Evolutionary conservation across 352 stramenopile species (phyloP).

Genomic region (Hyphochytrium catenoides): DNA sequence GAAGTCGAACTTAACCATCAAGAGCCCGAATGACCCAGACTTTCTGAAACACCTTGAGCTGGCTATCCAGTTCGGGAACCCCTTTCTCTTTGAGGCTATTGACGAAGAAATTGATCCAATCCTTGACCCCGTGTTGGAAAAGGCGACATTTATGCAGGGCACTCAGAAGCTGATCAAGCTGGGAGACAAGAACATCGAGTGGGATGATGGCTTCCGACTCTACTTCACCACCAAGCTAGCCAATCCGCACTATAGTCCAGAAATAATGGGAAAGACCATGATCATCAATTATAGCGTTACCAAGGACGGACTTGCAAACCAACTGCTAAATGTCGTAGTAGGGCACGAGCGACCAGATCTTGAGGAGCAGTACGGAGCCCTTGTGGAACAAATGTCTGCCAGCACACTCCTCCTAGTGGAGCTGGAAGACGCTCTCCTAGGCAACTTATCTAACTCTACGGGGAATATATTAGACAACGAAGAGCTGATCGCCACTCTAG

Average conservation of each 20-base stretch:
- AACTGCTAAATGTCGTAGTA: slow-evolving; percentile 80
- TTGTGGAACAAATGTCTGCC: slow-evolving; percentile 76
- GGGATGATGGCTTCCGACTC: slow-evolving; percentile 72
- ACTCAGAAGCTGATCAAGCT: slow-evolving; percentile 70
- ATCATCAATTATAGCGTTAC: slow-evolving; percentile 90
- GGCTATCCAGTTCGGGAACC: slow-evolving; percentile 81
- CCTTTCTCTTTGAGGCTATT: slow-evolving; percentile 82
- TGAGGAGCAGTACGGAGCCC: slow-evolving; percentile 70
- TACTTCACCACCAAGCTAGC: slow-evolving; percentile 84
- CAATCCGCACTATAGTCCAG: slow-evolving; percentile 78
- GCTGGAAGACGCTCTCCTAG: slow-evolving; percentile 71
- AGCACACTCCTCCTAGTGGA: slow-evolving; percentile 75
- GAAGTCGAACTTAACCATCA: slow-evolving; percentile 71
- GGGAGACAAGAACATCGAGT: slow-evolving; percentile 80
- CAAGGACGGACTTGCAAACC: slow-evolving; percentile 65
- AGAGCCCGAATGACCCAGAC: slow-evolving; percentile 72
- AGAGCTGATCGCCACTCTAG: slow-evolving; percentile 75
- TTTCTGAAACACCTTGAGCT: slow-evolving; percentile 89
- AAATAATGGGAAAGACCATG: slow-evolving; percentile 89
- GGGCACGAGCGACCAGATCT: slow-evolving; percentile 72
- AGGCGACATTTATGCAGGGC: slow-evolving; percentile 72
- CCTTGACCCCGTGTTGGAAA: slow-evolving; percentile 75
- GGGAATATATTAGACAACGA: slow-evolving; percentile 86
- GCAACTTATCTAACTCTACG: slow-evolving; percentile 59
- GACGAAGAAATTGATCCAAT: slow-evolving; percentile 85